Conservation (phyloP, 768 basidiomycete genomes). For the Amanita rimosa region DNA sequence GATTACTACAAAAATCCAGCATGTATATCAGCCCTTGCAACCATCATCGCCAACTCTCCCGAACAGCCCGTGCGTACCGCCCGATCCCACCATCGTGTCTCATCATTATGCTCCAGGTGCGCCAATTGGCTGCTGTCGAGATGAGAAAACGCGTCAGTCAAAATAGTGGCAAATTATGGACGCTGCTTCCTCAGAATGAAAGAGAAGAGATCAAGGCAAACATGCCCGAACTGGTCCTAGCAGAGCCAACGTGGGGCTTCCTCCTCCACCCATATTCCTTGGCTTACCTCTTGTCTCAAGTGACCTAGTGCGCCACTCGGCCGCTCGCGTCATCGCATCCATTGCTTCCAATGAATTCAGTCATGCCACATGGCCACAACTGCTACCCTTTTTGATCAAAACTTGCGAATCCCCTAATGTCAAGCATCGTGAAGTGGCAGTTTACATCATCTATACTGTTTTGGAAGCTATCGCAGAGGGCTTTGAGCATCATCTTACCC, state of each 20-base stretch:
- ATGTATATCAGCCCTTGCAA: slow-evolving; percentile 87
- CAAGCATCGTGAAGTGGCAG: slow-evolving; percentile 82
- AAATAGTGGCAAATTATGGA: slow-evolving; percentile 79
- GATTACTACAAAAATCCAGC: slow-evolving; percentile 86
- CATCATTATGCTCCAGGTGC: slow-evolving; percentile 44
- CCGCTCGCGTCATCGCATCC: slow-evolving; percentile 86
- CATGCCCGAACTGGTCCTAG: slow-evolving; percentile 66
- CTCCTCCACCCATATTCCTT: slow-evolving; percentile 5
- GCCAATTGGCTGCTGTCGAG: slow-evolving; percentile 95
- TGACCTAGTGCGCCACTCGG: slow-evolving; percentile 84
- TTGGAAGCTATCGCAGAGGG: slow-evolving; percentile 87
- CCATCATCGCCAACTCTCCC: slow-evolving; percentile 77
- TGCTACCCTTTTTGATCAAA: slow-evolving; percentile 79
- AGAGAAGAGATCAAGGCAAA: slow-evolving; percentile 80
- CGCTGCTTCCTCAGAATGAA: slow-evolving; percentile 48
- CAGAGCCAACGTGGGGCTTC: slow-evolving; percentile 54
- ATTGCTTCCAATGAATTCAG: slow-evolving; percentile 86
- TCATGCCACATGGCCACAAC: slow-evolving; percentile 68
- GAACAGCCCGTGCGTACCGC: slow-evolving; percentile 59
- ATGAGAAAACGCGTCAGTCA: slow-evolving; percentile 83
- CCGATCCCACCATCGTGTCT: slow-evolving; percentile 6
- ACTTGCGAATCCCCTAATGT: slow-evolving; percentile 59
- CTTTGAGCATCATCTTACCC: slow-evolving; percentile 65
- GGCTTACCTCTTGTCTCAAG: slow-evolving; percentile 27
- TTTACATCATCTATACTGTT: slow-evolving; percentile 83